Evolutionary conservation across 192 early-diverging fungal genomes (phyloP).

Genomic region (Diversispora eburnea): DNA sequence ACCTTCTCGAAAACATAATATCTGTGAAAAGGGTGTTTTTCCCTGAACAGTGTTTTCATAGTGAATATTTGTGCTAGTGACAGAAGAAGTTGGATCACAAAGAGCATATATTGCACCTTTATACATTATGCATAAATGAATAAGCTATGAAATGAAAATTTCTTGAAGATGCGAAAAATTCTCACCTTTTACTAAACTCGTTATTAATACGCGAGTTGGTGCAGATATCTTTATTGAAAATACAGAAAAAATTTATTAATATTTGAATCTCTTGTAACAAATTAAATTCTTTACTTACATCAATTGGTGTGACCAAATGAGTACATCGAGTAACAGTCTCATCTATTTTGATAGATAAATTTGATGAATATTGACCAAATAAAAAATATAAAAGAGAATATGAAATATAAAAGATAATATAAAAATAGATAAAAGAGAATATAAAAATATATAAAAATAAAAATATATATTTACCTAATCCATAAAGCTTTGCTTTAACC

Average conservation of each 20-base stretch:
- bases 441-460: neutral
- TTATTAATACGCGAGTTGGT: constrained; percentile 15
- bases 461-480: constrained; percentile 18
- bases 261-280: neutral
- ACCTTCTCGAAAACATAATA: constrained; percentile 19
- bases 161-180: neutral
- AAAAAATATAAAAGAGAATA: neutral
- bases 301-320: constrained; percentile 22
- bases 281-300: constrained; percentile 6
- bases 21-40: constrained; percentile 1
- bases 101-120: constrained; percentile 9
- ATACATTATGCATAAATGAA: neutral
- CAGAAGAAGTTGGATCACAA: neutral
- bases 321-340: constrained; percentile 12
- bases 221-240: neutral
- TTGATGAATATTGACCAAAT: neutral
- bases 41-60: neutral
- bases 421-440: neutral
- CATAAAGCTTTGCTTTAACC: constrained; percentile 9
- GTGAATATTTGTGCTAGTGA: neutral
- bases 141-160: neutral
- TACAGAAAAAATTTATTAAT: neutral
- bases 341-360: neutral
- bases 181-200: constrained; percentile 21
- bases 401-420: neutral